A percentile compares a stretch with the other conserved stretches of the same genome.
Conservation (phyloP, 2,329 filamentous ascomycete genomes). For the Rhynchosporium graminicola region DNA sequence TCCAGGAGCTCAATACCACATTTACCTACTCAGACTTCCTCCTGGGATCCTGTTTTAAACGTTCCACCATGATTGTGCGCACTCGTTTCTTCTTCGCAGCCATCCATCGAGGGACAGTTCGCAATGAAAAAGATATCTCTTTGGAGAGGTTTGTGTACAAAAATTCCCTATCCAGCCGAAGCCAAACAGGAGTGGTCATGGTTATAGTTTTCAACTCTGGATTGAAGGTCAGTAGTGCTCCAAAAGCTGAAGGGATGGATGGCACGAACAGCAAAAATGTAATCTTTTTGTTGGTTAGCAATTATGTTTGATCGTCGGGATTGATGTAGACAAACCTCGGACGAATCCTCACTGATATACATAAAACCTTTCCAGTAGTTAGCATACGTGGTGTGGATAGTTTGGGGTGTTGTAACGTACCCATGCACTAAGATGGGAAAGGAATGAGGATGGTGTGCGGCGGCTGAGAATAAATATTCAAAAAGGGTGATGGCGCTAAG, state of each 20-base stretch:
- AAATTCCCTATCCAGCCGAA: slow-evolving; percentile 76
- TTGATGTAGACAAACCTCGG: slow-evolving; percentile 53
- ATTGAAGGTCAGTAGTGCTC: no score
- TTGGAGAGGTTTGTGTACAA: slow-evolving; percentile 56
- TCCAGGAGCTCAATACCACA: no score
- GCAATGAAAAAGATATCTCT: slow-evolving; percentile 54
- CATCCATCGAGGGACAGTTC: slow-evolving; percentile 46
- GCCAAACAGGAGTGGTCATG: slow-evolving; percentile 74
- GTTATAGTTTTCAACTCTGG: slow-evolving; percentile 49
- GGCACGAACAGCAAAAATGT: slow-evolving; percentile 68
- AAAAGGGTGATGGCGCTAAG: not conserved
- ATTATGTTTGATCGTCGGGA: no score
- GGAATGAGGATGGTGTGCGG: slow-evolving; percentile 40
- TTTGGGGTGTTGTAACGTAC: slow-evolving; percentile 15
- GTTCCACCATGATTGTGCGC: not conserved
- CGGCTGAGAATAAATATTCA: not conserved
- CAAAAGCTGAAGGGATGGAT: no score
- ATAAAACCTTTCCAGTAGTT: slow-evolving; percentile 56
- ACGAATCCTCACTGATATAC: slow-evolving; percentile 85
- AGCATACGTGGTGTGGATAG: slow-evolving; percentile 42
- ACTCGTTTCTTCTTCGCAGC: slow-evolving; percentile 51
- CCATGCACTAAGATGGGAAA: slow-evolving; percentile 62
- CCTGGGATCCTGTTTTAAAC: not conserved
- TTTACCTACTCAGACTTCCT: not conserved
- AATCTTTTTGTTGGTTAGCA: slow-evolving; percentile 42